These are phyloP conservation scores for Eruca vesicaria DNA, from an alignment of 441 rosid genomes.

Conservation along the genomic window DNA sequence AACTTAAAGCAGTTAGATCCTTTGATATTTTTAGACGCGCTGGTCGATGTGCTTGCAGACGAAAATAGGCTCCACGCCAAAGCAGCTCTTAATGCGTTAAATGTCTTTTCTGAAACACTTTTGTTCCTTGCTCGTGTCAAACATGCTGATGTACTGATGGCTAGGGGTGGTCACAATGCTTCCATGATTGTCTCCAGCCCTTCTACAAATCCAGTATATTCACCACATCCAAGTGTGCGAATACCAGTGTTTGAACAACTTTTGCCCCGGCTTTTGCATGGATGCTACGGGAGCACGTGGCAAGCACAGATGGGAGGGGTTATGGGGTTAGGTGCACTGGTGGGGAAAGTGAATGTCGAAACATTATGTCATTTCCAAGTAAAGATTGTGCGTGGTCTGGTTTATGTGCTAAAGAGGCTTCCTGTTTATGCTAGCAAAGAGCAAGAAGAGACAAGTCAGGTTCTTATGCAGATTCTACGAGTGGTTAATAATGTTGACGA, in stretches of 20 bases:
- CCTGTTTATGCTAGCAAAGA: slow-evolving; percentile 95
- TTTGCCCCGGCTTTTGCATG: slow-evolving; percentile 95
- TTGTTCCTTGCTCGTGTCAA: slow-evolving; percentile 91
- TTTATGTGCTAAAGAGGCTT: slow-evolving; percentile 92
- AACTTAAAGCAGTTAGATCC: slow-evolving; percentile 94
- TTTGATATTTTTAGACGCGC: slow-evolving; percentile 85
- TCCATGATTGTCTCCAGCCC: slow-evolving; percentile 99
- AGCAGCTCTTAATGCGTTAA: slow-evolving; percentile 88
- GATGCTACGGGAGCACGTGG: slow-evolving; percentile 98
- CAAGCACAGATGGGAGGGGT: slow-evolving; percentile 99
- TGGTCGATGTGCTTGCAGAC: slow-evolving; percentile 95
- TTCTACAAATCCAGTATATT: slow-evolving; percentile 98
- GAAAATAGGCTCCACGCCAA: slow-evolving; percentile 94
- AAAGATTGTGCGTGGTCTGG: slow-evolving; percentile 83
- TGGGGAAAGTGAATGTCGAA: slow-evolving; percentile 99
- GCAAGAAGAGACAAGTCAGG: slow-evolving; percentile 99
- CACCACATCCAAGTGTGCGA: slow-evolving; percentile 94
- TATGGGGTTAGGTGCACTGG: slow-evolving; percentile 96
- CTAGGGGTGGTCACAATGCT: slow-evolving; percentile 95
- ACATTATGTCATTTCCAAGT: slow-evolving; percentile 92
- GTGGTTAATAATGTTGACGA: slow-evolving; percentile 99
- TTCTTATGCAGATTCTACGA: slow-evolving; percentile 95
- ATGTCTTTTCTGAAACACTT: slow-evolving; percentile 90
- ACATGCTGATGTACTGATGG: slow-evolving; percentile 80
- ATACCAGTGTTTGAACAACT: slow-evolving; percentile 99